phyloP scores from a whole-genome alignment of 2,329 filamentous ascomycete species.

The Apiospora rasikravindrae region DNA sequence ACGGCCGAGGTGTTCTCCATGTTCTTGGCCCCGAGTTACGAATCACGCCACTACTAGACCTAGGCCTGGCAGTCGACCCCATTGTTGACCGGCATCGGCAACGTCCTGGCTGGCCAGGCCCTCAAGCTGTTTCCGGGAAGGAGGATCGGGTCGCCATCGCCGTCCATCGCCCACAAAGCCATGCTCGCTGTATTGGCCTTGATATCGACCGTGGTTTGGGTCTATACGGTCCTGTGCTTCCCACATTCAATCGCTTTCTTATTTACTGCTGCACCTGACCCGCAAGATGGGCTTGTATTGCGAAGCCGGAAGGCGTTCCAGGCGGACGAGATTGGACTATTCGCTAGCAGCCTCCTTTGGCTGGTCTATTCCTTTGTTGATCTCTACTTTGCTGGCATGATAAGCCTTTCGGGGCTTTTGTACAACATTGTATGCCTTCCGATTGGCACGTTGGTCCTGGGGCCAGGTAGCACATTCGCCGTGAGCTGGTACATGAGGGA shows the following conservation, averaged over 20 bases:
- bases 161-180: rapidly evolving
- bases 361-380: not conserved
- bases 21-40: not conserved
- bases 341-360: constrained; percentile 10
- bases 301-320: not conserved
- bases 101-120: not conserved
- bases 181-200: not conserved
- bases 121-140: not conserved
- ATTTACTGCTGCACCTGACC: not conserved
- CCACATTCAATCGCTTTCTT: not conserved
- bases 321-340: not conserved
- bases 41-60: not conserved
- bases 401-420: not conserved
- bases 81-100: not conserved
- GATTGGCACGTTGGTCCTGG: not conserved
- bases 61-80: not conserved
- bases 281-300: not conserved
- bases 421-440: not conserved
- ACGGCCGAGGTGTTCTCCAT: constrained; percentile 26
- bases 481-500: not conserved
- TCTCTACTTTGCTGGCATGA: not conserved
- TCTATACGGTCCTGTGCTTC: not conserved
- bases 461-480: not conserved
- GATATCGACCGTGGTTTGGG: not conserved
- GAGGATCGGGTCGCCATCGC: not conserved